Base-by-base conservation (phyloP, 2,329 filamentous ascomycete genomes). In the Trichoderma sp. region DNA sequence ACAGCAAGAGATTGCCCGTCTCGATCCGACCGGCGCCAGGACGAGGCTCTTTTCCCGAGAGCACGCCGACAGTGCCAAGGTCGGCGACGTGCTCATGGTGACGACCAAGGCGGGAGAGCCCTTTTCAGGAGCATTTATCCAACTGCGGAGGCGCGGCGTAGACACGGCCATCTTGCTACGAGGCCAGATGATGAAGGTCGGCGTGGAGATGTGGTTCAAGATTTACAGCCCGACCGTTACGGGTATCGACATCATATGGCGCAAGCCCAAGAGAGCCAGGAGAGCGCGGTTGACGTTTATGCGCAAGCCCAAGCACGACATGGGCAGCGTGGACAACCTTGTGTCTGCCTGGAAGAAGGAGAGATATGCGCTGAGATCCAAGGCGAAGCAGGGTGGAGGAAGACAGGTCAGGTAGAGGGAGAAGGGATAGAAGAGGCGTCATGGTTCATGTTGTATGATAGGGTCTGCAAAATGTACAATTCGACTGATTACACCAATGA, bases 121-220 rank as follows among this genome's bases (percentile, higher is more conserved):
- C 7, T 98, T 98, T 80, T 89, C 94, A 1, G 96, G 96, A 53
- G 93, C 96, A 15, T 92, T 93, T 78, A 86, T 99, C 79, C 92
- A 92, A 79, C 95, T 99, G 80, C 92, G 95, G 71, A 88, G 94
- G 70, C 88, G 92, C n/a, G 94, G 94, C 73, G 89, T 96, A 73
- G 95, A 98, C 83, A 97, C 94, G 3, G 92, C 93, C 5, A 91
- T 99, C 70, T 84, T 97, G 73, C 86, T 99, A 73, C 89, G 96
- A 71, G 95, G 95, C 77, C 91, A 97, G 80, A 84, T 99, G 77
- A 95, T 93, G 76, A 89, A 93, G 77, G 89, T 97, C 7, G 93
- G 93, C 73, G 93, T 97, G 73, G 96, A 99, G 88, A 96, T 97
- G 93, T 97, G 94, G 91, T 94, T 93, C 83, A 99, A 99, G 86